Conservation (phyloP, 2,329 filamentous ascomycete species). For the Xylariaceae sp. region DNA sequence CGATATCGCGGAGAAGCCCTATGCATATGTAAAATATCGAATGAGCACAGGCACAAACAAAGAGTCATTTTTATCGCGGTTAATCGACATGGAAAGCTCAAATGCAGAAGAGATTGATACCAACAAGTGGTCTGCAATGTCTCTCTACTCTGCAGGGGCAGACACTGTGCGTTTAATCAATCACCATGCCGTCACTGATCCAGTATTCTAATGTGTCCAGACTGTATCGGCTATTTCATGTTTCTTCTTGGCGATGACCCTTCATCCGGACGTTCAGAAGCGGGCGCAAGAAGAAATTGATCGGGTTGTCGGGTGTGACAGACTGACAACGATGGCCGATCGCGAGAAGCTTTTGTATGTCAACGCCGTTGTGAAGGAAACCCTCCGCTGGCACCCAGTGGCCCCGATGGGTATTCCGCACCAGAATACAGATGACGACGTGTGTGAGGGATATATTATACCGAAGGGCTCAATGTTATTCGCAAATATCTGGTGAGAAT, state of each 20-base stretch:
- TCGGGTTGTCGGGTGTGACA: constrained; percentile 28
- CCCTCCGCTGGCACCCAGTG: constrained; percentile 26
- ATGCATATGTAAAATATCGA: constrained; percentile 3
- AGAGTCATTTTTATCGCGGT: constrained; percentile 2
- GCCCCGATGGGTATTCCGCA: constrained; percentile 25
- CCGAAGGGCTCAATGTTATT: constrained; percentile 18
- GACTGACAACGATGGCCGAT: constrained; percentile 24
- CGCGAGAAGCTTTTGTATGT: constrained; percentile 25
- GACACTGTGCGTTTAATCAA: constrained; percentile 14
- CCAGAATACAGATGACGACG: constrained; percentile 12
- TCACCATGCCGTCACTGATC: not conserved
- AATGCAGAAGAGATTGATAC: not conserved
- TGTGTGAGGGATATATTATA: constrained; percentile 14
- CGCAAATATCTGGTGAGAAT: constrained; percentile 16
- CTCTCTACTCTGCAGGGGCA: constrained; percentile 1
- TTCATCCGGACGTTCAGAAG: constrained; percentile 44
- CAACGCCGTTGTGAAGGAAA: constrained; percentile 26
- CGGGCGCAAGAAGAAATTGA: constrained; percentile 33
- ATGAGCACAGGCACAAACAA: constrained; percentile 1
- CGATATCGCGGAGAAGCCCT: constrained; percentile 3
- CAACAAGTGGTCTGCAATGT: constrained; percentile 6
- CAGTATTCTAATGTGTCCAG: constrained; percentile 21
- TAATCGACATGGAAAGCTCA: not conserved
- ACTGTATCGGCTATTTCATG: constrained; percentile 38
- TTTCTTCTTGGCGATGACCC: constrained; percentile 48